Percentiles rank a stretch among this genome's conserved stretches.
Evolutionary conservation across 179 eudicot species (phyloP).

Genomic region (Silene coronaria): DNA sequence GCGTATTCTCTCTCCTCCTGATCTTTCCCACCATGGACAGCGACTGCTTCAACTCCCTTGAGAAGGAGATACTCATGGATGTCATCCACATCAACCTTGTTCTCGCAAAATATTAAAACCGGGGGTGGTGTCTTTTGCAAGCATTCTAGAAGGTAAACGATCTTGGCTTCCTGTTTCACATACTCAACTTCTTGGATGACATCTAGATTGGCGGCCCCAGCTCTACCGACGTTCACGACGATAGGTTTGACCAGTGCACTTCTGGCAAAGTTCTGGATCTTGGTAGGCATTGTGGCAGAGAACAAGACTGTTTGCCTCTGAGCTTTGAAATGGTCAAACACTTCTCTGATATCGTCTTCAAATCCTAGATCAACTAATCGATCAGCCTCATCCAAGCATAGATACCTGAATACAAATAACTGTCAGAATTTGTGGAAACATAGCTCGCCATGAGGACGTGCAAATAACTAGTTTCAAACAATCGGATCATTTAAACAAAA

Average conservation of each 20-base stretch:
- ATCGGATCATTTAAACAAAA: background rate
- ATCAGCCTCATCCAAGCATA: conserved; percentile 90
- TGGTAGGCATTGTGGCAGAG: conserved; percentile 94
- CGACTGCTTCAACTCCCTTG: conserved; percentile 94
- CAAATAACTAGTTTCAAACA: background rate
- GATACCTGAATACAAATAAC: conserved; percentile 39
- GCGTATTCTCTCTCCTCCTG: conserved; percentile 92
- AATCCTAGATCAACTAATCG: conserved; percentile 84
- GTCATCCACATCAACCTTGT: conserved; percentile 90
- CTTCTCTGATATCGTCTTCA: conserved; percentile 93
- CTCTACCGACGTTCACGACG: conserved; percentile 81
- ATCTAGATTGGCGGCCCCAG: conserved; percentile 91
- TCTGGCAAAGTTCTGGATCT: conserved; percentile 82
- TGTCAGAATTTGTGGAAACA: conserved; percentile 9
- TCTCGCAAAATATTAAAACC: conserved; percentile 79
- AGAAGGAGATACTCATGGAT: conserved; percentile 80
- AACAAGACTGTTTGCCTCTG: conserved; percentile 88
- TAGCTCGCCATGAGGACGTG: background rate
- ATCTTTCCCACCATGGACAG: conserved; percentile 87
- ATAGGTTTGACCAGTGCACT: conserved; percentile 84
- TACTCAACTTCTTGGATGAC: conserved; percentile 95
- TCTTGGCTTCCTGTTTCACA: conserved; percentile 86
- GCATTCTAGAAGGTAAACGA: conserved; percentile 88
- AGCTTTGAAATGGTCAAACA: conserved; percentile 85
- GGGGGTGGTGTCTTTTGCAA: conserved; percentile 91